Conservation (phyloP, 345 rosid genomes). For the Brassica juncea region DNA sequence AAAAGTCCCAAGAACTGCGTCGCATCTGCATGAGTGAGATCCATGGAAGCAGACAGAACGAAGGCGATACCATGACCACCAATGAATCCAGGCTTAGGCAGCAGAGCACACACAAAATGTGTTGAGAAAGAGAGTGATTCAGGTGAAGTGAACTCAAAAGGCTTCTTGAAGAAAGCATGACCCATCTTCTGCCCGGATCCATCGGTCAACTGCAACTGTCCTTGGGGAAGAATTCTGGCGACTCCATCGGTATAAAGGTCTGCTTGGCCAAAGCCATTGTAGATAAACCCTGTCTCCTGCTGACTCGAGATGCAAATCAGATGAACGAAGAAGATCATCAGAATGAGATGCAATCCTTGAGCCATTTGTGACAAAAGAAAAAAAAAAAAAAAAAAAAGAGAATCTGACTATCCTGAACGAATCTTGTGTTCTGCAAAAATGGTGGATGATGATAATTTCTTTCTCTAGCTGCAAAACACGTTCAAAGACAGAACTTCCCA, state of each 20-base stretch:
- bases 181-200: slow-evolving; percentile 40
- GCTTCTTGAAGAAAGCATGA: slow-evolving; percentile 49
- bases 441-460: background rate
- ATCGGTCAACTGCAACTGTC: slow-evolving; percentile 57
- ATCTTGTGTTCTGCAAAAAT: slow-evolving; percentile 13
- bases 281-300: slow-evolving; percentile 36
- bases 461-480: slow-evolving; percentile 2
- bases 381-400: background rate
- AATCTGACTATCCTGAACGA: slow-evolving; percentile 1
- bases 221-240: slow-evolving; percentile 42
- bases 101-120: slow-evolving; percentile 46
- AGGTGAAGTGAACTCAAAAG: slow-evolving; percentile 35
- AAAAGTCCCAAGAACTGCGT: slow-evolving; percentile 53
- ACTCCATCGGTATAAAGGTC: slow-evolving; percentile 43
- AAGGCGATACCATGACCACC: slow-evolving; percentile 56
- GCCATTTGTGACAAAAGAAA: slow-evolving; percentile 2
- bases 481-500: background rate
- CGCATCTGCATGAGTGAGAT: slow-evolving; percentile 27
- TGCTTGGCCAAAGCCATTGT: slow-evolving; percentile 41
- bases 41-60: slow-evolving; percentile 40
- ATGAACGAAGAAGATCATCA: slow-evolving; percentile 25
- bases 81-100: slow-evolving; percentile 18
- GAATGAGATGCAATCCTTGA: slow-evolving; percentile 18
- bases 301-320: slow-evolving; percentile 33
- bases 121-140: slow-evolving; percentile 44